These are phyloP conservation scores for Simmondsia chinensis DNA, from an alignment of 148 eudicot genomes.

Conservation along the genomic window DNA sequence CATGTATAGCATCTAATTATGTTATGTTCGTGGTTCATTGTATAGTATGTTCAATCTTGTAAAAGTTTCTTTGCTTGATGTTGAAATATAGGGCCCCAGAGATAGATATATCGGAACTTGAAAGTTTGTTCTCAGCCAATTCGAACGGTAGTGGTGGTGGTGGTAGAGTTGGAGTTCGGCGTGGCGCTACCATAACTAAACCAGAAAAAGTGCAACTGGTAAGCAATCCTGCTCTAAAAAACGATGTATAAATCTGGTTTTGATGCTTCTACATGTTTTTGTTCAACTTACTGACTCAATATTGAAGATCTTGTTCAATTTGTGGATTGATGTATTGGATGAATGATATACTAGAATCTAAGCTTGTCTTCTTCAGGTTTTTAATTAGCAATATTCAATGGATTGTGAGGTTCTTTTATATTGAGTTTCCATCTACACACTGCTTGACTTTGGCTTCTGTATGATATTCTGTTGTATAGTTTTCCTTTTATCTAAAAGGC, in stretches of 20 bases:
- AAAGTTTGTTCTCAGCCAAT: slow-evolving; percentile 80
- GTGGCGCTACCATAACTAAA: slow-evolving; percentile 70
- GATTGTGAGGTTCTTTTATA: too few species aligned
- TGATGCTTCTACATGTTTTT: background rate
- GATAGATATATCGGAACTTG: slow-evolving; percentile 95
- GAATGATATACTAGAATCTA: too few species aligned
- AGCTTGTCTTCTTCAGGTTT: too few species aligned
- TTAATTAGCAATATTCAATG: too few species aligned
- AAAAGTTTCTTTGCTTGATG: background rate
- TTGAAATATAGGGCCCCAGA: slow-evolving; percentile 72
- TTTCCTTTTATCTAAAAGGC: too few species aligned
- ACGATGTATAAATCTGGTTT: too few species aligned
- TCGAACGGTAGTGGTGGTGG: slow-evolving; percentile 55
- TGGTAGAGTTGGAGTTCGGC: slow-evolving; percentile 55
- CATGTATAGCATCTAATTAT: too few species aligned
- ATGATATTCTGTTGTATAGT: too few species aligned
- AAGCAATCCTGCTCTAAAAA: slow-evolving; percentile 20
- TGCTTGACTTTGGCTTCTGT: too few species aligned
- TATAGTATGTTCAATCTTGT: background rate
- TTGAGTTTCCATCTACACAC: too few species aligned
- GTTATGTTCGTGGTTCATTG: background rate
- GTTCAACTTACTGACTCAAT: background rate
- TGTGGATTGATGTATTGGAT: too few species aligned
- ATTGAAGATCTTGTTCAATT: too few species aligned
- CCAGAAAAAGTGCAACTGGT: slow-evolving; percentile 97